A percentile compares a stretch with the other conserved stretches of the same genome.
Conservation (phyloP, 371 early-diverging fungal genomes). For the Apophysomyces variabilis region DNA sequence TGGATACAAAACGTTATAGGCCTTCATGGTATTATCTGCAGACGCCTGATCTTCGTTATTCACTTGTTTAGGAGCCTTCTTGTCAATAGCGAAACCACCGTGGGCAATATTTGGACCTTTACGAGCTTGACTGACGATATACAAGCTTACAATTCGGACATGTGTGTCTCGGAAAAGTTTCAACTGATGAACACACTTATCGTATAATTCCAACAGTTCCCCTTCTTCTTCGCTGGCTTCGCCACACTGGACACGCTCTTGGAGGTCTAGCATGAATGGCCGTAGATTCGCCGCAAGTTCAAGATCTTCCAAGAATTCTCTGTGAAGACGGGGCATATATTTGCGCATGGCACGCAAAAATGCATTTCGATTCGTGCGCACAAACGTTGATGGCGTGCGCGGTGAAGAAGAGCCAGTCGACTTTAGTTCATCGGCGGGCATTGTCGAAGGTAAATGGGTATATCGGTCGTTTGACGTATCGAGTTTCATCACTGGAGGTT, state of each 20-base stretch:
- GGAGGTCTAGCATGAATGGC: slow-evolving; percentile 51
- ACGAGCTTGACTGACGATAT: slow-evolving; percentile 88
- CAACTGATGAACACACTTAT: slow-evolving; percentile 79
- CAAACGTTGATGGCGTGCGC: slow-evolving; percentile 42
- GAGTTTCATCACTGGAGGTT: slow-evolving; percentile 29
- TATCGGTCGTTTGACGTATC: slow-evolving; percentile 30
- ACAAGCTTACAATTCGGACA: slow-evolving; percentile 89
- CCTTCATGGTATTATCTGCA: not conserved
- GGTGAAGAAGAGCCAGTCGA: slow-evolving; percentile 22
- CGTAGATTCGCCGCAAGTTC: slow-evolving; percentile 67
- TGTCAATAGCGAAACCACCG: slow-evolving; percentile 57
- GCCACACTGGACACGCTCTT: slow-evolving; percentile 23
- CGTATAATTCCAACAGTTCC: slow-evolving; percentile 64
- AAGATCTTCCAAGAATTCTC: slow-evolving; percentile 84
- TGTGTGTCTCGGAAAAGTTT: slow-evolving; percentile 91
- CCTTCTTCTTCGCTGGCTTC: slow-evolving; percentile 24
- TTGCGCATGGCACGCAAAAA: slow-evolving; percentile 89
- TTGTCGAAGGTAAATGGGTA: slow-evolving; percentile 39
- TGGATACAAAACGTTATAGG: slow-evolving; percentile 55
- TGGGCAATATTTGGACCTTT: slow-evolving; percentile 73
- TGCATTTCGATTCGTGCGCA: slow-evolving; percentile 59
- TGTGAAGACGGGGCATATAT: slow-evolving; percentile 91
- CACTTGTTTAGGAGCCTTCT: slow-evolving; percentile 25
- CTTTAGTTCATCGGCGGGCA: slow-evolving; percentile 42
- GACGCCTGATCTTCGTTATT: not conserved